Percentiles rank a stretch among this genome's conserved stretches.
These are phyloP conservation scores for Asterophora parasitica DNA, from an alignment of 768 basidiomycete genomes.

Conservation along the genomic window DNA sequence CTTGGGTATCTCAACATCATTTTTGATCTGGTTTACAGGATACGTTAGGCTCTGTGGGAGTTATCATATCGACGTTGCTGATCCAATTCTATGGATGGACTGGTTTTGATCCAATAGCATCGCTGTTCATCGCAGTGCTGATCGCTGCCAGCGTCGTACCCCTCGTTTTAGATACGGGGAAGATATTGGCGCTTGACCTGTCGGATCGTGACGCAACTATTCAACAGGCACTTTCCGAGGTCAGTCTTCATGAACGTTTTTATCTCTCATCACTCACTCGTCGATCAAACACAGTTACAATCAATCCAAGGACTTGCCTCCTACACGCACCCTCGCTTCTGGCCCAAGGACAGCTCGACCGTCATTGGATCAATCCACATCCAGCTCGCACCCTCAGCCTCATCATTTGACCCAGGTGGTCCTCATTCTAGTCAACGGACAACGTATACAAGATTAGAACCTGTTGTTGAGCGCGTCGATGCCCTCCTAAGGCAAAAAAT, in stretches of 20 bases:
- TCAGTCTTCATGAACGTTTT: constrained; percentile 24
- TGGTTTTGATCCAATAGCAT: constrained; percentile 97
- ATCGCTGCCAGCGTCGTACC: constrained; percentile 96
- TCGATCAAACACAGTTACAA: constrained; percentile 49
- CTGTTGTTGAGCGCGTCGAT: constrained; percentile 75
- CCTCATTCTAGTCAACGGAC: constrained; percentile 43
- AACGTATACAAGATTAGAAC: constrained; percentile 60
- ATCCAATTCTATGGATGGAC: constrained; percentile 98
- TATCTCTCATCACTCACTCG: background rate
- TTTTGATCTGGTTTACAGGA: constrained; percentile 46
- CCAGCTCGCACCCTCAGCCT: constrained; percentile 65
- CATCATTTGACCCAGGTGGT: constrained; percentile 50
- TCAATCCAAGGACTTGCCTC: constrained; percentile 77
- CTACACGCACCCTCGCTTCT: constrained; percentile 81
- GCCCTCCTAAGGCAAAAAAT: constrained; percentile 66
- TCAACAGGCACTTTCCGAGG: constrained; percentile 58
- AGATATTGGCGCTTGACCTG: constrained; percentile 82
- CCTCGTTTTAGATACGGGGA: constrained; percentile 90
- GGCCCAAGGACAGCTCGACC: constrained; percentile 88
- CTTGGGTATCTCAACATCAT: background rate
- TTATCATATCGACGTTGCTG: constrained; percentile 93
- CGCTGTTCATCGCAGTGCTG: constrained; percentile 89
- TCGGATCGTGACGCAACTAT: constrained; percentile 55
- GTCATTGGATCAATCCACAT: constrained; percentile 91
- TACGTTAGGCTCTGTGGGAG: constrained; percentile 94